phyloP scores from a whole-genome alignment of 441 rosid genomes.

The Capsella rubella region DNA sequence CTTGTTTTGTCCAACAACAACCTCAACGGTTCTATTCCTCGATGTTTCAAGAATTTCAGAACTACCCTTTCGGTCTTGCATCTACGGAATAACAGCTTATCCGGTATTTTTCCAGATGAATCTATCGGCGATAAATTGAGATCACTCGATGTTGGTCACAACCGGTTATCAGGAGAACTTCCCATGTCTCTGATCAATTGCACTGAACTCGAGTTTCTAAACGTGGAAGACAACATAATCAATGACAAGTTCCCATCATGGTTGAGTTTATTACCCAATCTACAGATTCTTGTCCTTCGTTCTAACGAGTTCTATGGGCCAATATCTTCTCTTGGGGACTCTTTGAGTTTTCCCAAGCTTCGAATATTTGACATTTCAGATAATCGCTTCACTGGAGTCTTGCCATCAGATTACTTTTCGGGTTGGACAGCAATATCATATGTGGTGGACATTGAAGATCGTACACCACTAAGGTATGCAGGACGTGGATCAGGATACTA shows the following conservation, averaged over 20 bases:
- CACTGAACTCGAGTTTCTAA: slow-evolving; percentile 21
- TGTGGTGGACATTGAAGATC: background rate
- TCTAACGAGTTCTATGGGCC: slow-evolving; percentile 38
- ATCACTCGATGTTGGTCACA: slow-evolving; percentile 34
- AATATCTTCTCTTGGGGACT: background rate
- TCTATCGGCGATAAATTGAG: background rate
- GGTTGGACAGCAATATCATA: slow-evolving; percentile 39
- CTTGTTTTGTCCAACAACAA: slow-evolving; percentile 38
- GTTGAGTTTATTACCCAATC: slow-evolving; percentile 27
- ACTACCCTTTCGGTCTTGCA: background rate
- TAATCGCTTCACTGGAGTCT: slow-evolving; percentile 19
- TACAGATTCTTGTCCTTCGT: slow-evolving; percentile 38
- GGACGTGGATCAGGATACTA: too few relatives aligned
- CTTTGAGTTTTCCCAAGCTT: slow-evolving; percentile 29
- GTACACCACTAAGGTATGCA: too few relatives aligned
- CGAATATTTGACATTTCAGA: slow-evolving; percentile 37
- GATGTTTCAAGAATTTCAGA: background rate
- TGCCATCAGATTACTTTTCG: slow-evolving; percentile 35
- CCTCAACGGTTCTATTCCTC: slow-evolving; percentile 32
- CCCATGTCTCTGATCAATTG: slow-evolving; percentile 15
- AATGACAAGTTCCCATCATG: slow-evolving; percentile 24
- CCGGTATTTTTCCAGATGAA: background rate
- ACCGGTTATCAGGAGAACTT: slow-evolving; percentile 15
- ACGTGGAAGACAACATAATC: slow-evolving; percentile 35
- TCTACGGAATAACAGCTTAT: slow-evolving; percentile 28